phyloP scores from a whole-genome alignment of 108 stramenopile species.

The Stephanodiscus minutulus region DNA sequence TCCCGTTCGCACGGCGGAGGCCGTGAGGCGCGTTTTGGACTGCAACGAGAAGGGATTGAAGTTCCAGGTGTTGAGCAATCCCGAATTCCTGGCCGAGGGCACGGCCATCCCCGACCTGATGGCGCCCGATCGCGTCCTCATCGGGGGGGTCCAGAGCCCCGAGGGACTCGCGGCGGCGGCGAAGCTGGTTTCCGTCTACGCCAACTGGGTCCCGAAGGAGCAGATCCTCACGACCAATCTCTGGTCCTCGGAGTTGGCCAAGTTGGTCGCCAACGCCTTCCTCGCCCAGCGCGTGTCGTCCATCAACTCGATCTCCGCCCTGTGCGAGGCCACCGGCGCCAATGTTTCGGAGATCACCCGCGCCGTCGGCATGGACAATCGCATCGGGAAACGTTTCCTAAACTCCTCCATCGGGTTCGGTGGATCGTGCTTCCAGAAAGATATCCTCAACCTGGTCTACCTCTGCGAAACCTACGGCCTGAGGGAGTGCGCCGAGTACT shows the following conservation, averaged over 20 bases:
- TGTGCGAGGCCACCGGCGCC: slow-evolving; percentile 99
- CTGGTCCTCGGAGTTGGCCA: slow-evolving; percentile 99
- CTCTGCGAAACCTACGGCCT: slow-evolving; percentile 98
- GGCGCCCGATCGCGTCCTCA: slow-evolving; percentile 95
- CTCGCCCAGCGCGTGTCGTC: slow-evolving; percentile 98
- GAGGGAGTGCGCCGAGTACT: slow-evolving; percentile 97
- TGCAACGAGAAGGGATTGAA: slow-evolving; percentile 92
- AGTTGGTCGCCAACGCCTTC: slow-evolving; percentile 99
- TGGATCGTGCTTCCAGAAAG: slow-evolving; percentile 99
- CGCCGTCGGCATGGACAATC: slow-evolving; percentile 96
- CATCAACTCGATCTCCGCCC: slow-evolving; percentile 99
- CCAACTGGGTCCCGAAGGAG: slow-evolving; percentile 95
- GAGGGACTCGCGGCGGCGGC: slow-evolving; percentile 88
- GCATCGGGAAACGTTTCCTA: slow-evolving; percentile 97
- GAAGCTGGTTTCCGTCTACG: slow-evolving; percentile 81
- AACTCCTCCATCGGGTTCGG: slow-evolving; percentile 98
- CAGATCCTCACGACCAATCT: slow-evolving; percentile 97
- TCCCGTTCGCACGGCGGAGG: slow-evolving; percentile 97
- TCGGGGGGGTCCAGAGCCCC: slow-evolving; percentile 95
- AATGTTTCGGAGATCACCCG: slow-evolving; percentile 96
- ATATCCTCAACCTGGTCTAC: slow-evolving; percentile 99
- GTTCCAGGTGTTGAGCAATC: slow-evolving; percentile 96
- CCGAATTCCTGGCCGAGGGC: slow-evolving; percentile 99
- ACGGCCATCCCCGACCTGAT: slow-evolving; percentile 96
- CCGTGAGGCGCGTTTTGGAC: slow-evolving; percentile 92